Percentiles rank a stretch among this genome's conserved stretches.
Conservation (phyloP, 352 stramenopile genomes). For the Pythium volutum region DNA sequence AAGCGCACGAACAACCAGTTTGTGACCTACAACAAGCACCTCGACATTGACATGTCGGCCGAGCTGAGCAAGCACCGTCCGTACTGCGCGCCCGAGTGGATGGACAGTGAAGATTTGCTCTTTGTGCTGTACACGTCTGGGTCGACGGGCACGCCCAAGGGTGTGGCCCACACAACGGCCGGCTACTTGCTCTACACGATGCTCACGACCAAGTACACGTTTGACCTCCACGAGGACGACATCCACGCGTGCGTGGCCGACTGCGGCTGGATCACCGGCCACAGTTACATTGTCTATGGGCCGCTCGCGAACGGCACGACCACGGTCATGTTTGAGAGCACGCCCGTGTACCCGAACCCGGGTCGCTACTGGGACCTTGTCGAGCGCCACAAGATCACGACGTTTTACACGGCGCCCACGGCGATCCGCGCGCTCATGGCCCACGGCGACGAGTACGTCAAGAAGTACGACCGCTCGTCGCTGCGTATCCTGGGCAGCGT, state of each 20-base stretch:
- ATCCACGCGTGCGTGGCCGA: conserved; percentile 96
- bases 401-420: conserved; percentile 93
- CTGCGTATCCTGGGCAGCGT: conserved; percentile 96
- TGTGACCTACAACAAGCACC: conserved; percentile 67
- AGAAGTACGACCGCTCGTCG: conserved; percentile 93
- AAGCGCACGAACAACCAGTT: conserved; percentile 79
- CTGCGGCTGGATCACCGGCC: conserved; percentile 96
- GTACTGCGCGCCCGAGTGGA: conserved; percentile 94
- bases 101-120: conserved; percentile 96
- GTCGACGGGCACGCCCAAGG: conserved; percentile 95
- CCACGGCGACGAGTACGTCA: conserved; percentile 90
- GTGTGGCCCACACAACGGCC: conserved; percentile 94
- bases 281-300: conserved; percentile 97
- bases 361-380: conserved; percentile 97
- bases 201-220: conserved; percentile 92
- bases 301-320: conserved; percentile 96
- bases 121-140: conserved; percentile 99
- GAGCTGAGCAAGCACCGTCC: conserved; percentile 88
- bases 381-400: conserved; percentile 95
- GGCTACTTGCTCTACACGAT: conserved; percentile 95
- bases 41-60: conserved; percentile 93
- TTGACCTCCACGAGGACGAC: conserved; percentile 92
- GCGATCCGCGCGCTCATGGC: conserved; percentile 98
- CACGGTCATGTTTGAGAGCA: conserved; percentile 98
- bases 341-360: conserved; percentile 95